Evolutionary conservation across 2,329 filamentous ascomycete genomes (phyloP).

Genomic region (Arthroderma sp.): DNA sequence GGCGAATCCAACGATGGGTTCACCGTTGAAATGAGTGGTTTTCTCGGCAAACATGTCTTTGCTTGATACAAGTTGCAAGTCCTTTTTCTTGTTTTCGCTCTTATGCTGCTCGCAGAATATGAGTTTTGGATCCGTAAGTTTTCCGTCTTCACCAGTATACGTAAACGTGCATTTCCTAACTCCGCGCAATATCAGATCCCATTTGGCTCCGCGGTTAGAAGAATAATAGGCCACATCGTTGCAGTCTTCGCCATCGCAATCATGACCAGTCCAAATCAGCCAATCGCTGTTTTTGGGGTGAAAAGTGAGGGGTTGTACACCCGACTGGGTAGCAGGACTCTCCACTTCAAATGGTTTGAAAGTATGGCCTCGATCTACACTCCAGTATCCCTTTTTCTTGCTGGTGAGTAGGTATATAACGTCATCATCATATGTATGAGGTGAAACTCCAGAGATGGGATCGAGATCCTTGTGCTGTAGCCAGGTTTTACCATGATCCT

Average conservation of each 20-base stretch:
- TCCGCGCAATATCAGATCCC: slow-evolving; percentile 62
- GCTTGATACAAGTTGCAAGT: slow-evolving; percentile 61
- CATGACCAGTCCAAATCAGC: slow-evolving; percentile 76
- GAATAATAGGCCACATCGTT: slow-evolving; percentile 67
- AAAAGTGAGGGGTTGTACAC: slow-evolving; percentile 54
- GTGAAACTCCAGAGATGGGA: slow-evolving; percentile 57
- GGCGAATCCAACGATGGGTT: slow-evolving; percentile 71
- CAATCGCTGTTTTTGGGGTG: slow-evolving; percentile 78
- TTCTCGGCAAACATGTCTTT: slow-evolving; percentile 62
- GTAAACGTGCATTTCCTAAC: slow-evolving; percentile 82
- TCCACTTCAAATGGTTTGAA: slow-evolving; percentile 65
- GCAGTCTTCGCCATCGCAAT: slow-evolving; percentile 41
- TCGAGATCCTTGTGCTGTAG: slow-evolving; percentile 56
- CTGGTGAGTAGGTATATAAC: slow-evolving; percentile 74
- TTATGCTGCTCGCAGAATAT: slow-evolving; percentile 53
- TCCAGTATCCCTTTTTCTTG: slow-evolving; percentile 60
- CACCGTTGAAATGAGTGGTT: slow-evolving; percentile 45
- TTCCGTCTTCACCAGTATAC: slow-evolving; percentile 60
- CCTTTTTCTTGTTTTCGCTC: slow-evolving; percentile 52
- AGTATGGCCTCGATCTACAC: slow-evolving; percentile 61
- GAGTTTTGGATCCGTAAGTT: slow-evolving; percentile 47
- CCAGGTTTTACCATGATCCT: slow-evolving; percentile 86
- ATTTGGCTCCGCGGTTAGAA: slow-evolving; percentile 64
- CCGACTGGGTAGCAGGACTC: slow-evolving; percentile 41
- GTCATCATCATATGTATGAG: slow-evolving; percentile 71